Evolutionary conservation across 345 rosid genomes (phyloP), one percentile per base, ranked within the genome.

Genomic region (Dipteronia sinensis): DNA sequence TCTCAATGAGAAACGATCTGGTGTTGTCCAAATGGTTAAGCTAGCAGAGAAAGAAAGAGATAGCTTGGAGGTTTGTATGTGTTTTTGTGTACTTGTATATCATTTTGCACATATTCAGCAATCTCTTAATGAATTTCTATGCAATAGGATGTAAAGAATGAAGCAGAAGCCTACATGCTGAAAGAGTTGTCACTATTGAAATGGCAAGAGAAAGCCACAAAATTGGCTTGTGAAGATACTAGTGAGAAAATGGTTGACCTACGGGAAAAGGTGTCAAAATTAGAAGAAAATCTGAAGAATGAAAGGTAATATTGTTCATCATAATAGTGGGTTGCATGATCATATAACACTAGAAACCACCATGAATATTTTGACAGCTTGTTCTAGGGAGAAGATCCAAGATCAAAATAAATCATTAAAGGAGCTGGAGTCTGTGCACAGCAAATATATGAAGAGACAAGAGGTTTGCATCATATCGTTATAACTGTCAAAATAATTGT

Each of bases 21-120:
- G 99, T 80, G 98, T 96, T 71, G 99, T 96, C 74, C 99, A 94
- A 80, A 91, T 96, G 97, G 99, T 96, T 79, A 96, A 96, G 83
- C 67, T 96, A 81, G 95, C 98, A 4, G 99, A 96, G 85, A 96
- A 94, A 84, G 99, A 96, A 87, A 89, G 97, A 85, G 98, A 96
- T 74, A 78, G 86, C 85, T 87, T 96, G 88, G 98, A 96, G 99
- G 99, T 96, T 83, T 49, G 87, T 87, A 59, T 55, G 31, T 77
- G 53, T 65, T 82, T 38, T 69, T 69, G 27, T 65, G 63, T n/a
- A 27, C 70, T 69, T 23, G 42, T 40, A 19, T 38, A 44, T 75
- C 38, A n/a, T 73, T 58, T 47, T 25, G 49, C 15, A 49, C 29
- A 65, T 65, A 22, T 80, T 71, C 67, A 64, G 22, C 34, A 62